Evolutionary conservation across 208 protist genomes (phyloP).

Genomic region (Ichthyophonus hoferi): DNA sequence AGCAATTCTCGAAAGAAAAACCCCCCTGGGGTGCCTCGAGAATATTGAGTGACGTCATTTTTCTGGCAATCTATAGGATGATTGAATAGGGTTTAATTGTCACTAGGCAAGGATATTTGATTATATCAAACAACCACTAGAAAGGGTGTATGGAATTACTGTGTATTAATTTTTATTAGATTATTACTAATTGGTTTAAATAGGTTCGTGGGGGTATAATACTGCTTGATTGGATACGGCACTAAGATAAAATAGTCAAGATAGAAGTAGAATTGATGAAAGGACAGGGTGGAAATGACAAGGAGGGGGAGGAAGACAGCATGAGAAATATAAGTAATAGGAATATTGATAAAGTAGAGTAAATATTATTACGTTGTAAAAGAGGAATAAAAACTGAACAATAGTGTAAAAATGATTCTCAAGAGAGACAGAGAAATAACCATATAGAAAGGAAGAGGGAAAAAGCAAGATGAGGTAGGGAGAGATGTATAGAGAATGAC

Average conservation of each 20-base stretch:
- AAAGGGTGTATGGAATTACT: not conserved
- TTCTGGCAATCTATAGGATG: too few species aligned
- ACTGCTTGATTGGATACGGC: not conserved
- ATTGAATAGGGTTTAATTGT: too few species aligned
- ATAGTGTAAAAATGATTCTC: too few species aligned
- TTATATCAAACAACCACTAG: not conserved
- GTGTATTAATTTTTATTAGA: too few species aligned
- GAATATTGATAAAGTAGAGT: not conserved
- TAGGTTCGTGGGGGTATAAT: not conserved
- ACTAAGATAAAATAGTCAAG: not conserved
- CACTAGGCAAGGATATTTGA: not conserved
- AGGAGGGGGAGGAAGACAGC: not conserved
- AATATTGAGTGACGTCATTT: too few species aligned
- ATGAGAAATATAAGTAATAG: not conserved
- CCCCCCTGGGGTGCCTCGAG: too few species aligned
- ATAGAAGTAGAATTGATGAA: not conserved
- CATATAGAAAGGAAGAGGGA: not conserved
- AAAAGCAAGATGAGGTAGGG: not conserved
- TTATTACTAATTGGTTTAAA: too few species aligned
- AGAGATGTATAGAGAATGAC: not conserved
- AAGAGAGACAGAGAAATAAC: not conserved
- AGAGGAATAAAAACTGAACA: too few species aligned
- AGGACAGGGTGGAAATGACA: not conserved
- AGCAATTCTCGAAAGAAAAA: too few species aligned
- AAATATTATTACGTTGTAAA: too few species aligned